Evolutionary conservation across 2,329 filamentous ascomycete genomes (phyloP), one percentile per base, ranked within the genome.

Genomic region (Fusarium annulatum): DNA sequence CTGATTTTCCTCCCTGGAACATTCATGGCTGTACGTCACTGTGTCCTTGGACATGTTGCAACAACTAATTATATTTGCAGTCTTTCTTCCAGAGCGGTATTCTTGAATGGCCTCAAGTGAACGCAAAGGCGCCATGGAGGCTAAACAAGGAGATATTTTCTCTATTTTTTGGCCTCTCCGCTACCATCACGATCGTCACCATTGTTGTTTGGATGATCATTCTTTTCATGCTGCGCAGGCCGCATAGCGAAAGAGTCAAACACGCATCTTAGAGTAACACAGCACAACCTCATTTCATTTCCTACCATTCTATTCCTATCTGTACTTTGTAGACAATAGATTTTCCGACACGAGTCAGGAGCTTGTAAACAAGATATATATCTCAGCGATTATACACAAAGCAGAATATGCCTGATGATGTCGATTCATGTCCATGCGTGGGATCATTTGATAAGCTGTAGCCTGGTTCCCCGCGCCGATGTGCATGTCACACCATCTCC

Each of bases 21-120:
- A 7, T 74, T 74, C n/a, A 69, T 74, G 41, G 71, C 72, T n/a
- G 72, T 74, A 52, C 19, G 71, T 36, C 10, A 14, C 18, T 34
- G 3, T 42, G 3, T 10, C 12, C 12, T 23, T 26, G 6, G 33
- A 5, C 12, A 57, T 14, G 18, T 21, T 26, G 15, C 16, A 33
- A 2, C 19, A 16, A 23, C 68, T 72, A 8, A 71, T 36, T 12
- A 11, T 6, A 7, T 19, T 14, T 11, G 4, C 1, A 74, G 72
- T 49, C 71, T 3, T 74, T 74, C 12, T 74, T 74, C 15, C 72
- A 74, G 10, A 74, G 72, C 3, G 71, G 67, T 23, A 74, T 74
- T 5, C 64, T 74, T 4, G 52, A 74, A 5, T 74, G 62, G 58
- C 51, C 62, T 28, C 28, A 41, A 0, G 9, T 48, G 5, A 19